Conservation (phyloP, 176 grass and related monocot genomes). For the Aegilops longissima region DNA sequence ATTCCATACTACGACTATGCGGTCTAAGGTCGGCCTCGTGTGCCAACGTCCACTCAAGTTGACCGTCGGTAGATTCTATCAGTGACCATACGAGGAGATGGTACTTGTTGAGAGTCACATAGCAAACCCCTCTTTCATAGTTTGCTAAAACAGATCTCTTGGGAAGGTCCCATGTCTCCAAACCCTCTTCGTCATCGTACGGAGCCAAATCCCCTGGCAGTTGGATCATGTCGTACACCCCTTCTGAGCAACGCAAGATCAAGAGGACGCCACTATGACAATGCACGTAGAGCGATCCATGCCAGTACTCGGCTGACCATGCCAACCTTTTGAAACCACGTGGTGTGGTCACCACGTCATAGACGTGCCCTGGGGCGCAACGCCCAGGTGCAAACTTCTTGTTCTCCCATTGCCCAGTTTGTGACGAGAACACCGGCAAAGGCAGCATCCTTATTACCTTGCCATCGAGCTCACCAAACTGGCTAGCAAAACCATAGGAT, state of each 20-base stretch:
- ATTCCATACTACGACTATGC: background rate
- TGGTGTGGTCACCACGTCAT: background rate
- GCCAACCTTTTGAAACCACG: background rate
- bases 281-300: background rate
- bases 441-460: background rate
- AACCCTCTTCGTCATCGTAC: background rate
- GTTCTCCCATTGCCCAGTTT: background rate
- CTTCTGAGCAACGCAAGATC: background rate
- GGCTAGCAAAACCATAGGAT: background rate
- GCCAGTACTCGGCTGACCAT: background rate
- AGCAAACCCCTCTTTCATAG: background rate
- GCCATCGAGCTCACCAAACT: background rate
- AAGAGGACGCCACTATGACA: background rate
- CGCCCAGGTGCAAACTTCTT: background rate
- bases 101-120: background rate
- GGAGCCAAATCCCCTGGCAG: background rate
- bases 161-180: too few relatives aligned
- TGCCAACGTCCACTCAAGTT: background rate
- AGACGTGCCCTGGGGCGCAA: background rate
- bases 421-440: background rate
- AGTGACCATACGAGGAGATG: background rate
- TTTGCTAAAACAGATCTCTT: background rate
- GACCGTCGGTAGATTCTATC: background rate
- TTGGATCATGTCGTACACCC: background rate
- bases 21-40: background rate